Conservation (phyloP, 768 basidiomycete species). For the Tremella fuciformis region DNA sequence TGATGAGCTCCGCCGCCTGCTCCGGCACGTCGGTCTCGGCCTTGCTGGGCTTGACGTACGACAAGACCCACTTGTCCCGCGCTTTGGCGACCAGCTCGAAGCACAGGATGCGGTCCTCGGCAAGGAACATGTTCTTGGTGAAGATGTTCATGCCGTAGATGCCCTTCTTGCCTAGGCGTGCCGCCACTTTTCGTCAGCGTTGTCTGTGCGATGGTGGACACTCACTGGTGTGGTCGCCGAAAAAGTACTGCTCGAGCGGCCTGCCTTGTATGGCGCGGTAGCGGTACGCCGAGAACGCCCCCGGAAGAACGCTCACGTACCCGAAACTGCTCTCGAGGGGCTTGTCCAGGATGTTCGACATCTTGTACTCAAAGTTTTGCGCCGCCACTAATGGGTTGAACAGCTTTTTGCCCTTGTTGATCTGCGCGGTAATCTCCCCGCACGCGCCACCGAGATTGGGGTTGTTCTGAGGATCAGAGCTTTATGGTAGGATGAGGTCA, state of each 20-base stretch:
- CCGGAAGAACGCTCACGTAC: constrained; percentile 90
- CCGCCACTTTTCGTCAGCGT: constrained; percentile 59
- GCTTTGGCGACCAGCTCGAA: constrained; percentile 94
- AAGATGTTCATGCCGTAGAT: constrained; percentile 94
- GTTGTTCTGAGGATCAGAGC: constrained; percentile 29
- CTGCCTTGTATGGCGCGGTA: constrained; percentile 86
- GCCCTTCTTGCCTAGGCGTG: constrained; percentile 86
- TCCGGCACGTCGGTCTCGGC: constrained; percentile 90
- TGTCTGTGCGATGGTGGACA: background rate
- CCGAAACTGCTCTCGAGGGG: constrained; percentile 94
- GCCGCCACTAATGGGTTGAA: constrained; percentile 81
- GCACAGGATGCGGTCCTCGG: constrained; percentile 91
- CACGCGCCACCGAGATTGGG: constrained; percentile 63
- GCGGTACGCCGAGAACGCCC: constrained; percentile 96
- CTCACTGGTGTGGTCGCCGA: constrained; percentile 58
- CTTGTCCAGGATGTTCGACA: constrained; percentile 84
- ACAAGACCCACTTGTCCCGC: constrained; percentile 80
- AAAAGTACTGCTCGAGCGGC: constrained; percentile 60
- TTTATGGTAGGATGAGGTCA: background rate
- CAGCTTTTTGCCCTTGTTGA: constrained; percentile 76
- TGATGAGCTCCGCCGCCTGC: constrained; percentile 83
- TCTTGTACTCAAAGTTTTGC: constrained; percentile 95
- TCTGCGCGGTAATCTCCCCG: constrained; percentile 96
- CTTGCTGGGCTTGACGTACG: constrained; percentile 90
- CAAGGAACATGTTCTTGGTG: constrained; percentile 79